Base-by-base conservation (phyloP, 495 filamentous ascomycete species). In the Penicillium coffeae region DNA sequence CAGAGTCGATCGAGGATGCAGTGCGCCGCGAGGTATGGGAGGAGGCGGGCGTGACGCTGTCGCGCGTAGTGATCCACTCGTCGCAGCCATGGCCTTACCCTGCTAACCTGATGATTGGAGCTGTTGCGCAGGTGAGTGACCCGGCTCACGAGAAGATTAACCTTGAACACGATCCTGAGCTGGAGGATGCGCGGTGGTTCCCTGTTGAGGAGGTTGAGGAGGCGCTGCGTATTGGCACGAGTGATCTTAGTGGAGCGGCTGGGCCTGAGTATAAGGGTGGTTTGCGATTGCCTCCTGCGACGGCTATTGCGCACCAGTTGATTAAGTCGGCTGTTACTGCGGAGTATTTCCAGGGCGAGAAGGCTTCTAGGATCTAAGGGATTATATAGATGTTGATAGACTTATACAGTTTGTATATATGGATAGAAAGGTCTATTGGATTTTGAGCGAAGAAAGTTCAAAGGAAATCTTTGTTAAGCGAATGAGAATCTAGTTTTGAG, bases 1-100 rank as follows among this genome's bases (percentile, higher is more conserved):
- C 87, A 1, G 93, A 98, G 74, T 87, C 82, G 8, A 85, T 97
- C 47, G 94, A 97, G 62, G 94, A 96, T 67, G 90, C 93, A 4
- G 92, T 97, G 1, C 82, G 94, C 0, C 78, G 93, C 42, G 94
- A 98, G 68, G 90, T 95, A 1, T 97, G 90, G 89, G 93, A 98
- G 62, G 93, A 98, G 64, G 81, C 85, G 35, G 93, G 93, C 2
- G 88, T 97, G 13, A 75, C 70, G 7, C 78, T 96, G 2, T 91
- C 89, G 7, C 78, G 92, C 1, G 94, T 98, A 13, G 80, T 95
- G 1, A 85, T 98, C 45, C 92, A 98, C 60, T 88, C 83, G 18
- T 90, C 90, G 47, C 93, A 98, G 71, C 93, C 93, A 7, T 90
- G 88, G 87, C 87, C 87, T 9, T 92, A 88, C 62, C 87, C 88